phyloP scores from a whole-genome alignment of 2,329 filamentous ascomycete species.

The Neurospora sp. region DNA sequence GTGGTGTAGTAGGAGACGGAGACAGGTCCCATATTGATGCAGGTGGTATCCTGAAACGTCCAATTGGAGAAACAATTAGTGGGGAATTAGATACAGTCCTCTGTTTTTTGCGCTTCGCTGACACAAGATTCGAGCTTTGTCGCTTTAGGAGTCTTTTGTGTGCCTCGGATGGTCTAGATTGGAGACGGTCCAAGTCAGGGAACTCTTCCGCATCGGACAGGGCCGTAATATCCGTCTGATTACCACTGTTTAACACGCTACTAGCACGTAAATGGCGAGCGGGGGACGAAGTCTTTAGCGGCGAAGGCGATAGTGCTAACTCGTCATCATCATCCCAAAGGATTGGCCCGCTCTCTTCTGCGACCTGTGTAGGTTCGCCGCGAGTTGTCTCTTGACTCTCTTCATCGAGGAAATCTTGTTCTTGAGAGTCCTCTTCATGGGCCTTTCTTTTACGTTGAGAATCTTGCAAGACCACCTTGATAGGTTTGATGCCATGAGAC shows the following conservation, averaged over 20 bases:
- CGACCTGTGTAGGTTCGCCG: no score
- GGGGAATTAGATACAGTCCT: conserved; percentile 10
- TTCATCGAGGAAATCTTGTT: conserved; percentile 38
- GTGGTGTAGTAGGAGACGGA: conserved; percentile 11
- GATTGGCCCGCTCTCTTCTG: conserved; percentile 13
- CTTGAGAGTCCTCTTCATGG: conserved; percentile 34
- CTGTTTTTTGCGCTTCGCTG: conserved; percentile 18
- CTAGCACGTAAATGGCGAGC: conserved; percentile 15
- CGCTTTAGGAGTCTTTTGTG: conserved; percentile 14
- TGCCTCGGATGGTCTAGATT: conserved; percentile 9
- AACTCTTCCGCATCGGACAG: conserved; percentile 23
- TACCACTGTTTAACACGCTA: conserved; percentile 19
- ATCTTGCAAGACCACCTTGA: conserved; percentile 29
- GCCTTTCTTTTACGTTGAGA: conserved; percentile 13
- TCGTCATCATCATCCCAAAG: conserved; percentile 19
- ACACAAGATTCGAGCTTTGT: conserved; percentile 10
- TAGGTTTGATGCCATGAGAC: conserved; percentile 43
- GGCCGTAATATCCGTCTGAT: conserved; percentile 23
- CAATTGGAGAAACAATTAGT: conserved; percentile 9
- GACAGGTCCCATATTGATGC: conserved; percentile 10
- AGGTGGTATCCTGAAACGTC: conserved; percentile 3
- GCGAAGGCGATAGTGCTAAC: conserved; percentile 21
- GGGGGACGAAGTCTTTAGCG: conserved; percentile 19
- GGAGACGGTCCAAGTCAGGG: conserved; percentile 18
- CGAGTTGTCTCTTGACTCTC: conserved; percentile 41